Evolutionary conservation across 2,329 filamentous ascomycete species (phyloP), one percentile per base, ranked within the genome.

Genomic region (Helotiales sp.): DNA sequence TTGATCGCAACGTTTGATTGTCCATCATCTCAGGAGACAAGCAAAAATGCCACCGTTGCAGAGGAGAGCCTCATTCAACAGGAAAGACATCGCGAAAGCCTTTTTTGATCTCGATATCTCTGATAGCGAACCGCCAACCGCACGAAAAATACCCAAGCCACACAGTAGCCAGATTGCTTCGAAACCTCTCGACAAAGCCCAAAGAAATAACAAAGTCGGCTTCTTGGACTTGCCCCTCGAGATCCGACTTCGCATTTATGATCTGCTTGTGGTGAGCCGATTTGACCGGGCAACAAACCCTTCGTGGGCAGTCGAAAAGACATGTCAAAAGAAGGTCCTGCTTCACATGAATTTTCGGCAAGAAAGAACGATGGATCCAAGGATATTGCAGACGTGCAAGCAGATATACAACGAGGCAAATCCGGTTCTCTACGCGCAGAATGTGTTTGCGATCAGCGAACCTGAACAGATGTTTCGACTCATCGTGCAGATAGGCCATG

Each of bases 391-490:
- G 17, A 52, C 48, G 27, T 57, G 55, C 40, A 52, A 40, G 31
- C 48, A 57, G 17, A 49, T 57, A 8, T 31, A 53, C 34, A 27
- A 38, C 40, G 55, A 57, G 48, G 55, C 49, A 24, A 57, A 48
- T 27, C 15, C 30, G 40, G 36, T 54, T 38, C 40, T 55, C 52
- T 55, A 55, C 52, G 36, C 52, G 40, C 52, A 55, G 52, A 55
- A 55, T 15, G 24, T 55, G 6, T 55, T 55, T 17, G 19, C 10
- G 13, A 36, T 55, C 40, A 48, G 29, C n/a, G 30, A 55, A 12
- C 31, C 31, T 3, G 10, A 34, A 15, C 5, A 34, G 10, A 34
- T 34, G 31, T 34, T 12, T 34, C 31, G 31, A 34, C 10, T 34
- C 31, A 34, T 34, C 31, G 31, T 12, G 31, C 31, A 34, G 10